Evolutionary conservation across 2,329 filamentous ascomycete species (phyloP).

Genomic region (Phaeoacremonium minimum): DNA sequence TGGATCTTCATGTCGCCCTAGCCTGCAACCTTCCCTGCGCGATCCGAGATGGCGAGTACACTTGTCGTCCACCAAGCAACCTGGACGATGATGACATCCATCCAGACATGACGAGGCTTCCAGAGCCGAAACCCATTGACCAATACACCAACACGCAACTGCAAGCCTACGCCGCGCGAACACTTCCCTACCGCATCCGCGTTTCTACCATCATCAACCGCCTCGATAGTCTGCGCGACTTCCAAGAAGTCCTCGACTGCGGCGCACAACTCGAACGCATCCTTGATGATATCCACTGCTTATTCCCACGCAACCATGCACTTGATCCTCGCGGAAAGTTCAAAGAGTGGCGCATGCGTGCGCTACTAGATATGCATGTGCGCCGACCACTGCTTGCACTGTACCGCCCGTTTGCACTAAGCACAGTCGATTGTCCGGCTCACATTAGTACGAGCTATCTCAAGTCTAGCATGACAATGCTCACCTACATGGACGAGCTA

Average conservation of each 20-base stretch:
- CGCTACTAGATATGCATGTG: conserved; percentile 50
- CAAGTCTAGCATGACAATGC: conserved; percentile 50
- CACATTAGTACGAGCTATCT: conserved; percentile 50
- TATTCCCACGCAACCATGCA: conserved; percentile 41
- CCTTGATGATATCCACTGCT: conserved; percentile 49
- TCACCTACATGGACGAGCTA: conserved; percentile 50
- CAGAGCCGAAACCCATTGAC: conserved; percentile 44
- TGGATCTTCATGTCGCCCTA: conserved; percentile 51
- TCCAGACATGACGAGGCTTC: conserved; percentile 42
- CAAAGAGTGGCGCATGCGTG: conserved; percentile 46
- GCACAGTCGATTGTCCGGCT: conserved; percentile 41
- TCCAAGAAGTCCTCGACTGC: conserved; percentile 47
- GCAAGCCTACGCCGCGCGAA: conserved; percentile 49
- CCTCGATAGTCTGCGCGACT: conserved; percentile 48
- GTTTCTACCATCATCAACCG: conserved; percentile 46
- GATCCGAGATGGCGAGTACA: conserved; percentile 49
- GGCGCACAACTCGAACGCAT: conserved; percentile 48
- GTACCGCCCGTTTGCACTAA: conserved; percentile 51
- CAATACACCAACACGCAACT: conserved; percentile 48
- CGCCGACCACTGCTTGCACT: conserved; percentile 46
- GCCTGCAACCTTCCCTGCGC: conserved; percentile 46
- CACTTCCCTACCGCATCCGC: conserved; percentile 42
- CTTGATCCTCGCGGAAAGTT: conserved; percentile 38
- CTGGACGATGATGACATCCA: conserved; percentile 47
- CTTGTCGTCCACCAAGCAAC: conserved; percentile 48